Percentiles rank a stretch among this genome's conserved stretches.
phyloP scores from a whole-genome alignment of 192 early-diverging fungal species.

The Lobosporangium transversale region DNA sequence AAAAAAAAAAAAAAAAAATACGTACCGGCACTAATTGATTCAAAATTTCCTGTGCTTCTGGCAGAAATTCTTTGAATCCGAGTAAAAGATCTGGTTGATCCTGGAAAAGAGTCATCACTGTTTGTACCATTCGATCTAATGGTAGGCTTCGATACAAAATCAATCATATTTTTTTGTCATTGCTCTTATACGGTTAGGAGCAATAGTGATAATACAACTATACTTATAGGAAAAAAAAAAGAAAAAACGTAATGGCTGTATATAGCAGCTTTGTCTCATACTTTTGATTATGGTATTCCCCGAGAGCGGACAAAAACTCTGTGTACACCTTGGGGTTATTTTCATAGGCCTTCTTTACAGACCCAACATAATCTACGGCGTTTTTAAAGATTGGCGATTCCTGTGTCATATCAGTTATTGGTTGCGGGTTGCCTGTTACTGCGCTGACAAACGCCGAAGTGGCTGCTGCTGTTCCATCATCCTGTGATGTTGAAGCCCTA shows the following conservation, averaged over 20 bases:
- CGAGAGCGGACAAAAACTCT: constrained; percentile 32
- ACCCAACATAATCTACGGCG: constrained; percentile 43
- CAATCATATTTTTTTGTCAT: too few relatives aligned
- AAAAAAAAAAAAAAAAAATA: background rate
- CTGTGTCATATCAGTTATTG: background rate
- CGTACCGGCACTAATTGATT: constrained; percentile 46
- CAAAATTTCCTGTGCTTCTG: constrained; percentile 37
- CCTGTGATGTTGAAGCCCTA: constrained; percentile 4
- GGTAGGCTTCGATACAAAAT: too few relatives aligned
- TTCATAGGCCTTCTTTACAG: constrained; percentile 47
- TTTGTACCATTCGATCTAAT: constrained; percentile 40
- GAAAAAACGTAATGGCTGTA: too few relatives aligned
- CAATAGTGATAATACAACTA: too few relatives aligned
- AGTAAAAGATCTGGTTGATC: constrained; percentile 47
- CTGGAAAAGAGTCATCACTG: constrained; percentile 49
- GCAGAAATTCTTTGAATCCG: constrained; percentile 51
- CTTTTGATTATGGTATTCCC: constrained; percentile 40
- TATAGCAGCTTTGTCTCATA: constrained; percentile 1
- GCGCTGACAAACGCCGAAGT: constrained; percentile 16
- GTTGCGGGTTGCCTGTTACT: constrained; percentile 14
- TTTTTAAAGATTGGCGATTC: constrained; percentile 37
- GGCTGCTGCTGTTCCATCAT: constrained; percentile 15
- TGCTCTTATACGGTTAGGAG: too few relatives aligned
- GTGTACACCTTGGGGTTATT: constrained; percentile 42
- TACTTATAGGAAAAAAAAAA: too few relatives aligned